These are phyloP conservation scores for Astraeus odoratus DNA, from an alignment of 768 basidiomycete genomes.

Conservation along the genomic window DNA sequence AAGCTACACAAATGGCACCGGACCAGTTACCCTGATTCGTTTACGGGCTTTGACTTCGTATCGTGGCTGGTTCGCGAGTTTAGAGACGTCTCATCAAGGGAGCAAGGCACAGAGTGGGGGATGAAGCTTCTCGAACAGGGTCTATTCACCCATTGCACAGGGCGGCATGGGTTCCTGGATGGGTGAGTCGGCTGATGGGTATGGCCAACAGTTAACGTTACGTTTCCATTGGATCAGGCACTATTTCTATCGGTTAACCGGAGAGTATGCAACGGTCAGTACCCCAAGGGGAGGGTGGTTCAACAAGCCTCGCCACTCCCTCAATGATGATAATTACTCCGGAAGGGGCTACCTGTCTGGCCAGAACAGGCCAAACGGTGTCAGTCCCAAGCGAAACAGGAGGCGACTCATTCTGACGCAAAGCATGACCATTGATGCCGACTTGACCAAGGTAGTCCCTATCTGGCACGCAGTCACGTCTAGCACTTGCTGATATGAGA, in stretches of 20 bases:
- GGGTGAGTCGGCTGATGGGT: conserved; percentile 46
- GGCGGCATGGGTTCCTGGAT: conserved; percentile 78
- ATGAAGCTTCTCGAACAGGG: conserved; percentile 71
- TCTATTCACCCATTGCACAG: conserved; percentile 77
- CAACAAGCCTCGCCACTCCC: conserved; percentile 36
- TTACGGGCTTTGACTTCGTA: conserved; percentile 85
- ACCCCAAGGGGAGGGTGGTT: conserved; percentile 72
- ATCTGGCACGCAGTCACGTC: neutral
- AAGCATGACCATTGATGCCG: conserved; percentile 86
- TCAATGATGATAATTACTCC: conserved; percentile 36
- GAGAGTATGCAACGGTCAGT: conserved; percentile 64
- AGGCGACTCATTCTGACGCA: conserved; percentile 75
- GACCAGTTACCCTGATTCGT: conserved; percentile 67
- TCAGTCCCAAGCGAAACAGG: conserved; percentile 40
- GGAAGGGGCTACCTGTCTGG: conserved; percentile 31
- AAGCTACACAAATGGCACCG: conserved; percentile 83
- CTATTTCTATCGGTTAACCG: conserved; percentile 81
- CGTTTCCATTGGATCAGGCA: conserved; percentile 41
- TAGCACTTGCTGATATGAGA: conserved; percentile 7
- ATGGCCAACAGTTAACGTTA: neutral
- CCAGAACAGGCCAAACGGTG: conserved; percentile 28
- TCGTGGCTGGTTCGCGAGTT: conserved; percentile 92
- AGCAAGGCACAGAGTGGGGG: conserved; percentile 78
- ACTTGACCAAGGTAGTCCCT: conserved; percentile 57
- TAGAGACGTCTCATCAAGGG: conserved; percentile 75